Evolutionary conservation across 768 basidiomycete species (phyloP), one percentile per base, ranked within the genome.

Genomic region (Suillus fuscotomentosus): DNA sequence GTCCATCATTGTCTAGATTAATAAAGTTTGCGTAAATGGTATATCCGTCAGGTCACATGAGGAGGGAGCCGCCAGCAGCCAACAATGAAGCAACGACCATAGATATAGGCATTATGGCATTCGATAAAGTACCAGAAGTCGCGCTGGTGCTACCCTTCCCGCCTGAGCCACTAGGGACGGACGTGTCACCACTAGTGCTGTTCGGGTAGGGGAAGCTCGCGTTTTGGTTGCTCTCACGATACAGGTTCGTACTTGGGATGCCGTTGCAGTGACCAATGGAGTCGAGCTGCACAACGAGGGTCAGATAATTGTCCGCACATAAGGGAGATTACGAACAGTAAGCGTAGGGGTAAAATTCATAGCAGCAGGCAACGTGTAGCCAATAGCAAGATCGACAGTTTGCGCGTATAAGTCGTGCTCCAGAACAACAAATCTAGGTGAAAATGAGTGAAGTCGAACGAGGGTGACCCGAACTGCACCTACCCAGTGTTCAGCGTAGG

Each of bases 371-470:
- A 97, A 81, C 67, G 92, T 89, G 79, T 95, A 95, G 27, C 92
- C 94, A 63, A 90, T 83, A 36, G 95, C 95, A 67, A 98, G 86
- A 70, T 97, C 93, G 60, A 97, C 94, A 14, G 93, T 91, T 70
- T 93, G 86, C 67, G 88, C 77, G 68, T 81, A 96, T 43, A 97
- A 80, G 75, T 97, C 96, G 70, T 95, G 94, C 75, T 95, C 84
- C 62, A 99, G 81, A 41, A 96, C 92, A 70, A 96, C 87, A 81
- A 98, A 97, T 71, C 94, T 82, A 70, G 36, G 31, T 43, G 60
- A 14, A 48, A 13, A 47, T 24, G 63, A 64, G 66, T 57, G 61
- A 20, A 56, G 38, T 50, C 24, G 27, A 27, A 27, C 17, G 22
- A 36, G 15, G 8, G 20, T 43, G 27, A 13, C 27, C 9, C 27